Base-by-base conservation (phyloP, 352 stramenopile species). In the Pythium myriotylum region DNA sequence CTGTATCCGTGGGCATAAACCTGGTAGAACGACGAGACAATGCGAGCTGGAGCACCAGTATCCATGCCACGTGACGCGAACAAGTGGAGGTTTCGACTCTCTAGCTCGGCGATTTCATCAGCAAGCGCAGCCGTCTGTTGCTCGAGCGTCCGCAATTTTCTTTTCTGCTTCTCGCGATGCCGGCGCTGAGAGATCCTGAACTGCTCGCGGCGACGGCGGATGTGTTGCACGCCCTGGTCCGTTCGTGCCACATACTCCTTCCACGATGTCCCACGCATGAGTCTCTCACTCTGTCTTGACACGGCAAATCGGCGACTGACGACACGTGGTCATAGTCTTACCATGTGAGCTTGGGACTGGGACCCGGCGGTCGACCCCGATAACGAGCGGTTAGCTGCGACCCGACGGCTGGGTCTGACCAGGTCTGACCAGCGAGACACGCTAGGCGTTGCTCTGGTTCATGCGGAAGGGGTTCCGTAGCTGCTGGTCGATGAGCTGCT, bases 181-280 rank as follows among this genome's bases (percentile, higher is more conserved):
- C 70, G 77, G 0, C 70, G 75, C 50, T 92, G 79, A 51, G 87
- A 77, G 51, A 74, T 72, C 17, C 78, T 77, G 68, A 86, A 87
- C 59, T 91, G 82, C 47, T 76, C 65, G 1, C 79, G 74, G 10
- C 79, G 60, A 7, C 48, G 29, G 9, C 35, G 26, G 6, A 69
- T 35, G 16, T 23, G 19, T 16, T 56, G 51, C n/a, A 46, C 42
- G 8, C 3, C 6, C 4, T 42, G 39, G 47, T 54, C 27, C 13
- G 3, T 23, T 16, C 27, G 33, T 12, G 6, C 22, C 7, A 59
- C 52, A 24, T 12, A 2, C 39, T 57, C 50, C 10, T 22, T n/a
- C 20, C 27, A 48, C 12, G 12, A n/a, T 43, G 22, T 47, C 50
- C 6, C 0, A 19, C 40, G 19, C 47, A 37, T 20, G 43, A 23